A percentile compares a stretch with the other conserved stretches of the same genome.
Evolutionary conservation across 257 asterid genomes (phyloP).

Genomic region (Ilex asprella): DNA sequence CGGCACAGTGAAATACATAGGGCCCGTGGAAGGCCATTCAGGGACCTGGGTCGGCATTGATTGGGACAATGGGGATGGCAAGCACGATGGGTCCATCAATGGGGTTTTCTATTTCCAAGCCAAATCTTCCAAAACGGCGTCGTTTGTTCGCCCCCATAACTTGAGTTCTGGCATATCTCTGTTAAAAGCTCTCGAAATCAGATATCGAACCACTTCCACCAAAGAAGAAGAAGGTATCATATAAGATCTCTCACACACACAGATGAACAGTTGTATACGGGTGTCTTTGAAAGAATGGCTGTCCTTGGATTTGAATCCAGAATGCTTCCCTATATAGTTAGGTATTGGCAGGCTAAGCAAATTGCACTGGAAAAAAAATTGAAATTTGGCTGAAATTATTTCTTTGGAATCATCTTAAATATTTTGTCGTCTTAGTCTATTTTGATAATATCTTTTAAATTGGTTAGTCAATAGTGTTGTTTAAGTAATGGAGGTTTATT

Average conservation of each 20-base stretch:
- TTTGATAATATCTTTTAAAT: too few species aligned
- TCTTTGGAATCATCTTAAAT: too few species aligned
- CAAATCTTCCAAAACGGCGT: slow-evolving; percentile 58
- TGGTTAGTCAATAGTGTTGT: background rate
- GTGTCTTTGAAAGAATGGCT: too few species aligned
- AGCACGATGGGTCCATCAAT: slow-evolving; percentile 78
- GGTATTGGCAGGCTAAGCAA: too few species aligned
- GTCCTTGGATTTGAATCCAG: too few species aligned
- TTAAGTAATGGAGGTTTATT: too few species aligned
- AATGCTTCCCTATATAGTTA: too few species aligned
- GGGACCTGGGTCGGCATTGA: slow-evolving; percentile 90
- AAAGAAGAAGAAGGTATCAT: slow-evolving; percentile 79
- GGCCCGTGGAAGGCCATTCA: slow-evolving; percentile 62
- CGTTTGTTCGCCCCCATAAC: slow-evolving; percentile 65
- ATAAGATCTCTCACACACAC: background rate
- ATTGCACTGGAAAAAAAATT: too few species aligned
- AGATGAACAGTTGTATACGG: background rate
- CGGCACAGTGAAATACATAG: slow-evolving; percentile 75
- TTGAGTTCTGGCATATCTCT: slow-evolving; percentile 66
- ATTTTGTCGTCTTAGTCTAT: too few species aligned
- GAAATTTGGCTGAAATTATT: too few species aligned
- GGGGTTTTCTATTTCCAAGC: slow-evolving; percentile 65
- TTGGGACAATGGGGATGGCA: slow-evolving; percentile 86
- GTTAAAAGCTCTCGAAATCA: slow-evolving; percentile 64
- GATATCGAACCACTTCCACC: slow-evolving; percentile 58